phyloP scores from a whole-genome alignment of 148 eudicot genomes.

The Gaultheria prostrata region DNA sequence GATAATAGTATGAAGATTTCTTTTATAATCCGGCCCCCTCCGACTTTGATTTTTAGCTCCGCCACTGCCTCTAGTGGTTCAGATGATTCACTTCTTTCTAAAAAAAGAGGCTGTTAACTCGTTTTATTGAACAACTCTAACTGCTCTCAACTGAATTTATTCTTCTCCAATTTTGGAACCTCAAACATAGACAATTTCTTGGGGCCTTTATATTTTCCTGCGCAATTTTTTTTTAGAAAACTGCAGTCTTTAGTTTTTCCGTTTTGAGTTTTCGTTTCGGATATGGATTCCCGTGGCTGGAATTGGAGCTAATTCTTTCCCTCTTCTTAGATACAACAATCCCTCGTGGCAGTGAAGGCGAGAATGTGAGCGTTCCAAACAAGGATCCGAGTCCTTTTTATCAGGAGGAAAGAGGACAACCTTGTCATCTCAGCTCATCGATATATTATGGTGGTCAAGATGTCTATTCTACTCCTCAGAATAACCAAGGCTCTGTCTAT shows the following conservation, averaged over 20 bases:
- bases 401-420: slow-evolving; percentile 49
- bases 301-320: neutral
- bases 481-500: slow-evolving; percentile 30
- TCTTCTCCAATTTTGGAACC: neutral
- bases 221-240: neutral
- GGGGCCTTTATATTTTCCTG: neutral
- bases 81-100: neutral
- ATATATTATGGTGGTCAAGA: slow-evolving; percentile 94
- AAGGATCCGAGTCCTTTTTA: slow-evolving; percentile 37
- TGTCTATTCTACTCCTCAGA: slow-evolving; percentile 39
- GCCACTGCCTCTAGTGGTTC: neutral
- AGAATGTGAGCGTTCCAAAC: slow-evolving; percentile 19
- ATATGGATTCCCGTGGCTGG: neutral
- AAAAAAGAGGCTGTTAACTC: neutral
- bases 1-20: too few relatives aligned
- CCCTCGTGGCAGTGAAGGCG: slow-evolving; percentile 25
- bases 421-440: slow-evolving; percentile 79
- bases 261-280: neutral
- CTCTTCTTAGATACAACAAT: slow-evolving; percentile 15
- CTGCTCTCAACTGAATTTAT: neutral
- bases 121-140: neutral
- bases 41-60: too few relatives aligned
- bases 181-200: neutral
- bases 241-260: neutral
- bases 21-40: too few relatives aligned